Conservation (phyloP, 345 rosid genomes). For the Sapria himalayana region DNA sequence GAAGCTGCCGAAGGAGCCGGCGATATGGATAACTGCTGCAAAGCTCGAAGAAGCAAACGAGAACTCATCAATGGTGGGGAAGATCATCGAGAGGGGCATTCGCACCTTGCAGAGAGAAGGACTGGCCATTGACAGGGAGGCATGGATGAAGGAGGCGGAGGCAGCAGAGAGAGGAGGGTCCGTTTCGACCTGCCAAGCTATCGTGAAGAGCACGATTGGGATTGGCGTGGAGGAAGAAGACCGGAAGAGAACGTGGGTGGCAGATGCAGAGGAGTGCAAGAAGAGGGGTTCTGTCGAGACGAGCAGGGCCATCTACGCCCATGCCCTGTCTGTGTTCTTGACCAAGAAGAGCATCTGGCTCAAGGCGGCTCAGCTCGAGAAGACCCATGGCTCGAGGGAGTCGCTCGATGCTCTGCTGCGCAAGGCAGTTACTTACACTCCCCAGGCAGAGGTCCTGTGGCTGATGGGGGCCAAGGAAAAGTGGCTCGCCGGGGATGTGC, state of each 20-base stretch:
- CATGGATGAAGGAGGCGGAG: slow-evolving; percentile 93
- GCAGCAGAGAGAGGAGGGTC: slow-evolving; percentile 75
- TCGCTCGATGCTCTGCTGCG: slow-evolving; percentile 72
- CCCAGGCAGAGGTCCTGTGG: slow-evolving; percentile 94
- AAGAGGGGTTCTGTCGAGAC: slow-evolving; percentile 82
- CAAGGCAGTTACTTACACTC: slow-evolving; percentile 67
- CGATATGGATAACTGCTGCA: slow-evolving; percentile 89
- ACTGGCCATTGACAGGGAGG: slow-evolving; percentile 63
- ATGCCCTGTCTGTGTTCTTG: slow-evolving; percentile 65
- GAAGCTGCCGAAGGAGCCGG: slow-evolving; percentile 63
- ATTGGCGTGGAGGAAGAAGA: slow-evolving; percentile 92
- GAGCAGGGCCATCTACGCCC: slow-evolving; percentile 74
- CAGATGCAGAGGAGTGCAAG: slow-evolving; percentile 94
- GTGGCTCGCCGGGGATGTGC: slow-evolving; percentile 96
- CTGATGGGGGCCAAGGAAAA: slow-evolving; percentile 97
- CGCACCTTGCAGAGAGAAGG: slow-evolving; percentile 77
- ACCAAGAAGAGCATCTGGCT: slow-evolving; percentile 94
- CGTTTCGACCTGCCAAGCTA: slow-evolving; percentile 68
- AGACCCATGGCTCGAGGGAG: slow-evolving; percentile 82
- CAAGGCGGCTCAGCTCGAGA: slow-evolving; percentile 89
- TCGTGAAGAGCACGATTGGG: slow-evolving; percentile 52
- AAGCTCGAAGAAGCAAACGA: slow-evolving; percentile 91
- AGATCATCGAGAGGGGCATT: slow-evolving; percentile 82
- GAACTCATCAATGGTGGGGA: slow-evolving; percentile 50
- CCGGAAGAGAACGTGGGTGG: slow-evolving; percentile 95